Base-by-base conservation (phyloP, 2,329 filamentous ascomycete species). In the Emergomyces pasteurianus region DNA sequence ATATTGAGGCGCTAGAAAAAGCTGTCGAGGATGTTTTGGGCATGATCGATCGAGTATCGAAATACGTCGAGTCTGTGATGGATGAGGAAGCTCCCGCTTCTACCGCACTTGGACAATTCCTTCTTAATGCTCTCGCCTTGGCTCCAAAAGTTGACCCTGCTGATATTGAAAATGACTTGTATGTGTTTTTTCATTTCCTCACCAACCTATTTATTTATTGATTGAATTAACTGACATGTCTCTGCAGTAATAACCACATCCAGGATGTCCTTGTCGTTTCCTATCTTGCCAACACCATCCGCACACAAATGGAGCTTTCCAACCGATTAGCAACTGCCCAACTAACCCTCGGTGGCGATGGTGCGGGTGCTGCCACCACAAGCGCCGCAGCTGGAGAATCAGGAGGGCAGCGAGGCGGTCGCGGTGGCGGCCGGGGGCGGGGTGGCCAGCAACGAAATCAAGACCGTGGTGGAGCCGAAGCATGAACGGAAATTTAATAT, bases 211-310 rank as follows among this genome's bases (percentile, higher is more conserved):
- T 40, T 18, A 60, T 38, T 55, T n/a, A 50, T 42, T n/a, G 60
- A 70, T 62, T 72, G 76, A 16, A 52, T 31, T 21, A 34, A 53
- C 31, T 53, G 18, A 34, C 28, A 18, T 12, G 8, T 56, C 28
- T 47, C 56, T 42, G 46, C 72, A 85, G 83, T 85, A 99, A 99
- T 85, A 96, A 95, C 81, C 94, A 99, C 80, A 91, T 99, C 77
- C 94, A 99, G 80, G 94, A 99, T 75, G 92, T 99, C 63, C 86
- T 99, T 67, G 92, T 97, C 76, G 92, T 99, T 70, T 95, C 91
- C 67, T 99, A 99, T 81, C 84, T 99, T 66, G 91, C 94, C 75
- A 99, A 97, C 83, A 96, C 91, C 67, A 96, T 97, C 78, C 90
- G 92, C 76, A 97, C 92, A 68, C 94, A 99, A 81, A 96, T 99